Percentiles rank a stretch among this genome's conserved stretches.
These are phyloP conservation scores for Striga hermonthica DNA, from an alignment of 305 asterid genomes.

Conservation along the genomic window DNA sequence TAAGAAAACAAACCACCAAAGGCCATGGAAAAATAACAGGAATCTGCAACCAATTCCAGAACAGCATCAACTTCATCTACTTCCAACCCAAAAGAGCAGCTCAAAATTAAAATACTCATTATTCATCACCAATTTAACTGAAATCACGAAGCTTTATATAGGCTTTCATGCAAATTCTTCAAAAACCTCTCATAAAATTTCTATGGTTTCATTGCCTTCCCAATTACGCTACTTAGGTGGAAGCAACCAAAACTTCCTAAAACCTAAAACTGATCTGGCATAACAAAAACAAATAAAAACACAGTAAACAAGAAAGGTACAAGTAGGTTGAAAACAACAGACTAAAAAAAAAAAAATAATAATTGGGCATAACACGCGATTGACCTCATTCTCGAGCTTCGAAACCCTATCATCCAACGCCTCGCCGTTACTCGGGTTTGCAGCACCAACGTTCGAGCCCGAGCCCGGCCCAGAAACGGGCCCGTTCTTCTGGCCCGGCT, in stretches of 20 bases:
- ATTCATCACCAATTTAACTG: conserved; percentile 9
- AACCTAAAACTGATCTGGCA: conserved; percentile 24
- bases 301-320: background rate
- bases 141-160: conserved; percentile 8
- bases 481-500: conserved; percentile 49
- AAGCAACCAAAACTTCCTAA: background rate
- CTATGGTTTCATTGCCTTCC: background rate
- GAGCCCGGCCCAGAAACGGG: conserved; percentile 41
- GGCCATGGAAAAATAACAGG: background rate
- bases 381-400: conserved; percentile 79
- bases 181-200: background rate
- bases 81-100: conserved; percentile 2
- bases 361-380: conserved; percentile 30
- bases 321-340: background rate
- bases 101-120: background rate
- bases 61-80: conserved; percentile 18
- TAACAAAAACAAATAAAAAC: conserved; percentile 7
- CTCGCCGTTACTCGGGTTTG: conserved; percentile 46
- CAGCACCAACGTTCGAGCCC: conserved; percentile 40
- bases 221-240: conserved; percentile 5
- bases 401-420: conserved; percentile 48
- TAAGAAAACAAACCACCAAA: conserved; percentile 12
- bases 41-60: background rate
- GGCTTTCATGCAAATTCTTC: conserved; percentile 7
- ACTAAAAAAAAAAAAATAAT: background rate